Percentiles rank a stretch among this genome's conserved stretches.
phyloP scores from a whole-genome alignment of 768 basidiomycete genomes.

The Mycena rebaudengoi region DNA sequence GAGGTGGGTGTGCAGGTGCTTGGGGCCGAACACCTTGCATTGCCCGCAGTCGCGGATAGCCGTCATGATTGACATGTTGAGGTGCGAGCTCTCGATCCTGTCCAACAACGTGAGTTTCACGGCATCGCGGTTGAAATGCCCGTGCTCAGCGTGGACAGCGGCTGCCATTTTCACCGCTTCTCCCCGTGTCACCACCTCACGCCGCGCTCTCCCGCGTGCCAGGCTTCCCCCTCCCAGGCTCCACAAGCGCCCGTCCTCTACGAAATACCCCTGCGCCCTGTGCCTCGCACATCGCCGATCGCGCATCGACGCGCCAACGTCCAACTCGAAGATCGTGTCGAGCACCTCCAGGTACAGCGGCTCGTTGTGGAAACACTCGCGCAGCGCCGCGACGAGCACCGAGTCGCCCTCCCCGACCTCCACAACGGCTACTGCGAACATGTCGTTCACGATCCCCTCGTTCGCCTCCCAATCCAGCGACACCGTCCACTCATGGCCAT shows the following conservation, averaged over 20 bases:
- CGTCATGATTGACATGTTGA: conserved; percentile 36
- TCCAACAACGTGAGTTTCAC: too few species aligned
- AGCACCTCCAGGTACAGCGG: background rate
- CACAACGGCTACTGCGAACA: too few species aligned
- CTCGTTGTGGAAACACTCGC: background rate
- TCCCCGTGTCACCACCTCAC: background rate
- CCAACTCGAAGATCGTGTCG: background rate
- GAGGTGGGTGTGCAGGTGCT: conserved; percentile 14
- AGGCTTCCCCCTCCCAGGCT: background rate
- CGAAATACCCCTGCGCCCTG: background rate
- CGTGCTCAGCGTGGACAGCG: too few species aligned
- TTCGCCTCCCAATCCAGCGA: background rate
- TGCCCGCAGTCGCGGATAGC: too few species aligned
- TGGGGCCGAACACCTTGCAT: background rate
- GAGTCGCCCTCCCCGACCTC: background rate
- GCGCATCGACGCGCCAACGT: too few species aligned
- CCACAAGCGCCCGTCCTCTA: background rate
- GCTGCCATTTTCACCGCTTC: too few species aligned
- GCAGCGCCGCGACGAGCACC: too few species aligned
- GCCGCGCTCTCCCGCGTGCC: too few species aligned
- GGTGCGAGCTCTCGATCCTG: too few species aligned
- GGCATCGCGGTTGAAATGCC: too few species aligned
- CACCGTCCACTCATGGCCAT: background rate
- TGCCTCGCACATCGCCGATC: too few species aligned
- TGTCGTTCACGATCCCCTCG: background rate